phyloP scores from a whole-genome alignment of 805 yeast species.

The Babjeviella inositovora region DNA sequence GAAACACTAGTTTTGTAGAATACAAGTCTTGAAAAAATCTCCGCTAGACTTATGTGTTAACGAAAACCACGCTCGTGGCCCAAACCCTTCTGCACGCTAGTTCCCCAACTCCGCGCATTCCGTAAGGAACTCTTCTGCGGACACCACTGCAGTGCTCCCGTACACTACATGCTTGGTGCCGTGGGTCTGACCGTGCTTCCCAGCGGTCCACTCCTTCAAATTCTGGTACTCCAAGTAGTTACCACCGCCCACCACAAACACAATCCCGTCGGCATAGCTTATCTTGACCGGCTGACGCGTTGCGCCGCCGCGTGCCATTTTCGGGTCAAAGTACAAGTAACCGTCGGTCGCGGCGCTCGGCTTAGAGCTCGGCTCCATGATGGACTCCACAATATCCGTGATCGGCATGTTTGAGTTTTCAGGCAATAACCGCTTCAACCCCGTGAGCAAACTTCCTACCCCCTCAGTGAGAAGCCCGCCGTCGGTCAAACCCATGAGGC shows the following conservation, averaged over 20 bases:
- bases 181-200: conserved; percentile 8
- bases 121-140: conserved; percentile 52
- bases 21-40: too few relatives aligned
- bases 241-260: conserved; percentile 95
- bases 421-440: conserved; percentile 76
- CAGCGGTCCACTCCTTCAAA: conserved; percentile 71
- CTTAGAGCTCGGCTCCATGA: conserved; percentile 61
- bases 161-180: conserved; percentile 46
- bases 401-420: conserved; percentile 80
- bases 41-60: too few relatives aligned
- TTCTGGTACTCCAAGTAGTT: conserved; percentile 89
- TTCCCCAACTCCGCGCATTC: conserved; percentile 45
- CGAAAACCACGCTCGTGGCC: too few relatives aligned
- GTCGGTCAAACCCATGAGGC: conserved; percentile 65
- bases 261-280: conserved; percentile 65
- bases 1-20: too few relatives aligned
- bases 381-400: conserved; percentile 80
- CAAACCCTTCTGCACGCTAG: too few relatives aligned
- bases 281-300: conserved; percentile 80
- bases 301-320: conserved; percentile 71
- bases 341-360: conserved; percentile 67
- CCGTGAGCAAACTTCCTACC: conserved; percentile 75
- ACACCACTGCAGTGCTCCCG: conserved; percentile 69
- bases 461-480: conserved; percentile 81
- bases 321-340: conserved; percentile 83